phyloP scores from a whole-genome alignment of 441 rosid genomes.

The Erysimum cheiri region DNA sequence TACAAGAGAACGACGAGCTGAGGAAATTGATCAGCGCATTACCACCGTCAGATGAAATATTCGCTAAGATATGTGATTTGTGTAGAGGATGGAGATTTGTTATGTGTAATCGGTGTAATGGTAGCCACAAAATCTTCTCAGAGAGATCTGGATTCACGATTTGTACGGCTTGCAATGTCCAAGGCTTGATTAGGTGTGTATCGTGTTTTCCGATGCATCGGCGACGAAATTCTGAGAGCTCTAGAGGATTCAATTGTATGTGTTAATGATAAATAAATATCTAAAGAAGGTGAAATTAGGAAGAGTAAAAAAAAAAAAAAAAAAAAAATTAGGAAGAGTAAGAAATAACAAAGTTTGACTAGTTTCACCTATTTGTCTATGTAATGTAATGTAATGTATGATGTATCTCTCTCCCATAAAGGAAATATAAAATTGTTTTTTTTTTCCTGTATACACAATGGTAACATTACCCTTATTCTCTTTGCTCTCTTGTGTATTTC shows the following conservation, averaged over 20 bases:
- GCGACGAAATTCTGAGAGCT: no score
- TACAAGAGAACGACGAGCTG: slow-evolving; percentile 67
- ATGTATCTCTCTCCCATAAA: not conserved
- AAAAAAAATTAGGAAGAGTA: not conserved
- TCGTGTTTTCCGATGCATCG: no score
- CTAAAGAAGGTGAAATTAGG: no score
- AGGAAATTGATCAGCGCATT: slow-evolving; percentile 45
- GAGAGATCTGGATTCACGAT: slow-evolving; percentile 53
- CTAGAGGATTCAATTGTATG: no score
- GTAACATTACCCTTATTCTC: no score
- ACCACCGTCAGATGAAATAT: slow-evolving; percentile 36
- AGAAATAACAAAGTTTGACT: slow-evolving; percentile 8
- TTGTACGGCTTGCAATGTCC: slow-evolving; percentile 58
- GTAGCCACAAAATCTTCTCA: slow-evolving; percentile 71
- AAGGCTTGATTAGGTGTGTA: slow-evolving; percentile 66
- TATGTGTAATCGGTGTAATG: slow-evolving; percentile 61
- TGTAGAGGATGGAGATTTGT: slow-evolving; percentile 69
- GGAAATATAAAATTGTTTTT: slow-evolving; percentile 9
- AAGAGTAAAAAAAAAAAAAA: not conserved
- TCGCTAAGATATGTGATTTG: slow-evolving; percentile 43
- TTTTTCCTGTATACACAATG: no score
- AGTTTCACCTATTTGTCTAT: not conserved
- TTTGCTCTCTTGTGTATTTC: no score
- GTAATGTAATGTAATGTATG: not conserved
- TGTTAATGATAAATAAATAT: no score